phyloP scores from a whole-genome alignment of 208 protist species.

The Acanthamoeba lenticulata region DNA sequence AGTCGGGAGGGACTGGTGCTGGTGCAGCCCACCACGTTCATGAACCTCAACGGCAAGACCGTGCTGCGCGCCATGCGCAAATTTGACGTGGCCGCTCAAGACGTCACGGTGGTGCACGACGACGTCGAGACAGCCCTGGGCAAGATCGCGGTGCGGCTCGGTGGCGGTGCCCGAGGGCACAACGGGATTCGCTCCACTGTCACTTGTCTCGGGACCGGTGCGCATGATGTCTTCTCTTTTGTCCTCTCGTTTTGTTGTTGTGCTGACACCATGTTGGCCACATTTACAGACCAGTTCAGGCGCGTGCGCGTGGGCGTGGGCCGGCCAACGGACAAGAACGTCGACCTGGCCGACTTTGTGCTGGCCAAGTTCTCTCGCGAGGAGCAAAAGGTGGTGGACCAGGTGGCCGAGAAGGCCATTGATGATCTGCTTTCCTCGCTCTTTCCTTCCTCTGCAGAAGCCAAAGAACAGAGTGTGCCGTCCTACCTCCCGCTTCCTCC shows the following conservation, averaged over 20 bases:
- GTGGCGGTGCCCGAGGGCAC: not conserved
- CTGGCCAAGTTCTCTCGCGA: constrained; percentile 39
- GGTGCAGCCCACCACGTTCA: constrained; percentile 55
- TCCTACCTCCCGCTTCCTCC: too few species aligned
- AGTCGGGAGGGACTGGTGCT: constrained; percentile 53
- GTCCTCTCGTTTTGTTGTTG: not conserved
- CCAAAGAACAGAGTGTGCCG: not conserved
- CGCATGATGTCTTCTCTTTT: not conserved
- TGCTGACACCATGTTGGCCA: not conserved
- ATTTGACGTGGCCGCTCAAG: not conserved
- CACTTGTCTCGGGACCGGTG: constrained; percentile 1
- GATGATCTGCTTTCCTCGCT: constrained; percentile 6
- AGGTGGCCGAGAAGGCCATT: constrained; percentile 14
- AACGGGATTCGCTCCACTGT: constrained; percentile 11
- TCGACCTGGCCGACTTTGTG: constrained; percentile 32
- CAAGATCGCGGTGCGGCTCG: constrained; percentile 15
- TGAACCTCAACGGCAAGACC: constrained; percentile 61
- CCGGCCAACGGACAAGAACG: not conserved
- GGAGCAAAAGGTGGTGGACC: constrained; percentile 19
- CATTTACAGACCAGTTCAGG: not conserved
- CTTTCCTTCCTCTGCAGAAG: not conserved
- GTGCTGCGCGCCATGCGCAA: constrained; percentile 32
- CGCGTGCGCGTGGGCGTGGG: constrained; percentile 15
- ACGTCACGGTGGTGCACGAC: constrained; percentile 53
- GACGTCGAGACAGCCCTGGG: constrained; percentile 49